phyloP scores from a whole-genome alignment of 805 yeast genomes.

The Saccharomycopsis sp. region DNA sequence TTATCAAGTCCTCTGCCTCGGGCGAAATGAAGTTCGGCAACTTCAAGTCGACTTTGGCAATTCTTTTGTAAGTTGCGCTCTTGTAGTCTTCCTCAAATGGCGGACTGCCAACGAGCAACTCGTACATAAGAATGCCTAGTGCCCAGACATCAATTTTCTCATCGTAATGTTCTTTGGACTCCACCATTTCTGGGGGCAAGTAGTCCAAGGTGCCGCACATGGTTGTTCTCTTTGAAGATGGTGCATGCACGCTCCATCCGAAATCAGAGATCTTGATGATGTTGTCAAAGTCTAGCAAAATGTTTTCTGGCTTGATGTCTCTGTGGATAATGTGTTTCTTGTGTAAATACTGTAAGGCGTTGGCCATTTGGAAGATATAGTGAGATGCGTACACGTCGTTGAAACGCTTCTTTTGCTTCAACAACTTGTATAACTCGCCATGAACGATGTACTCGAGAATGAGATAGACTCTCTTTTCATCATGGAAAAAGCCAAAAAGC shows the following conservation, averaged over 20 bases:
- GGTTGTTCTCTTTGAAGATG: constrained; percentile 55
- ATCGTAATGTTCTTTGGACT: constrained; percentile 62
- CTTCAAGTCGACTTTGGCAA: constrained; percentile 63
- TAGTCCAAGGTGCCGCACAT: constrained; percentile 95
- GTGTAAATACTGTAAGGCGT: constrained; percentile 72
- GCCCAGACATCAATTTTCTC: constrained; percentile 86
- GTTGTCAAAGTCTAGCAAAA: constrained; percentile 67
- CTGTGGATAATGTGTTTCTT: constrained; percentile 76
- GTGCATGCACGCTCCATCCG: constrained; percentile 87
- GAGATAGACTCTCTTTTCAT: constrained; percentile 68
- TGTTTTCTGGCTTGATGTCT: constrained; percentile 92
- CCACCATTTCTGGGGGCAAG: constrained; percentile 92
- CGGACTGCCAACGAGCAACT: constrained; percentile 78
- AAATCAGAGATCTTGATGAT: constrained; percentile 82
- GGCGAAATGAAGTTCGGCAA: constrained; percentile 62
- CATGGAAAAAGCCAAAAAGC: constrained; percentile 79
- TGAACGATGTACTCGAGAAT: constrained; percentile 75
- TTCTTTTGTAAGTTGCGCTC: constrained; percentile 70
- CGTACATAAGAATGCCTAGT: constrained; percentile 78
- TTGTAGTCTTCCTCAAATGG: constrained; percentile 84
- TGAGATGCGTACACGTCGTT: constrained; percentile 65
- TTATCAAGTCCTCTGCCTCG: constrained; percentile 73
- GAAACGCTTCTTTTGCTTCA: constrained; percentile 60
- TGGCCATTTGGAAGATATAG: constrained; percentile 75
- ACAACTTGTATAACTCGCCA: constrained; percentile 76